phyloP scores from a whole-genome alignment of 2,329 filamentous ascomycete genomes.

The Penicillium sp. region DNA sequence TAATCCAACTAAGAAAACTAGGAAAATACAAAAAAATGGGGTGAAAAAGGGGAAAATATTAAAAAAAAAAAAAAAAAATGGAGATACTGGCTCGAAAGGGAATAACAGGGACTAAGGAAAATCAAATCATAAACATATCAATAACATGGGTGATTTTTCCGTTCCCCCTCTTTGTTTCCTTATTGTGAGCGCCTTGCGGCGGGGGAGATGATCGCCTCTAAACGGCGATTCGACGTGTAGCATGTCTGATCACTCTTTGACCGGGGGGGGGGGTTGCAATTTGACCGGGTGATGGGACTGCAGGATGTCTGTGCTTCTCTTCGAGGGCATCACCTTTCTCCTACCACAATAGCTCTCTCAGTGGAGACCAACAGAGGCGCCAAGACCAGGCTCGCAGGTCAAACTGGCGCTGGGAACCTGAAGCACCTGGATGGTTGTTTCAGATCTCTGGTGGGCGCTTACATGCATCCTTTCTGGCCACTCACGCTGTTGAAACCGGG shows the following conservation, averaged over 20 bases:
- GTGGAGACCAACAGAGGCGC: constrained; percentile 8
- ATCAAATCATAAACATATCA: no score
- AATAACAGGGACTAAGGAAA: background rate
- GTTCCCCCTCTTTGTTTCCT: background rate
- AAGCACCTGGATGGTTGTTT: constrained; percentile 37
- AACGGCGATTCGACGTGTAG: constrained; percentile 13
- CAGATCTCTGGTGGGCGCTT: constrained; percentile 33
- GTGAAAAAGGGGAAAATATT: no score
- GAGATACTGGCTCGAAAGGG: background rate
- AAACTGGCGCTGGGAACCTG: constrained; percentile 38
- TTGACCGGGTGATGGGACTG: constrained; percentile 15
- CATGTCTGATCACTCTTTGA: background rate
- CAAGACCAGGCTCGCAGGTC: constrained; percentile 22
- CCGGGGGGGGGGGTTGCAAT: background rate
- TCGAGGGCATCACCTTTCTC: constrained; percentile 14
- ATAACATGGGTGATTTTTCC: background rate
- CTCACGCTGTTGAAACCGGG: constrained; percentile 16
- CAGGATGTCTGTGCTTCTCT: constrained; percentile 10
- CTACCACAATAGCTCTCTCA: constrained; percentile 5
- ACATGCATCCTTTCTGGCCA: constrained; percentile 21
- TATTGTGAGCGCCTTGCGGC: background rate
- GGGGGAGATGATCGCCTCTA: background rate
- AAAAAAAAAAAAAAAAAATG: background rate
- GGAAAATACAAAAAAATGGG: no score
- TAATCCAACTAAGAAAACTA: no score